Conservation (phyloP, 176 grass and related monocot genomes). For the Eleusine indica region DNA sequence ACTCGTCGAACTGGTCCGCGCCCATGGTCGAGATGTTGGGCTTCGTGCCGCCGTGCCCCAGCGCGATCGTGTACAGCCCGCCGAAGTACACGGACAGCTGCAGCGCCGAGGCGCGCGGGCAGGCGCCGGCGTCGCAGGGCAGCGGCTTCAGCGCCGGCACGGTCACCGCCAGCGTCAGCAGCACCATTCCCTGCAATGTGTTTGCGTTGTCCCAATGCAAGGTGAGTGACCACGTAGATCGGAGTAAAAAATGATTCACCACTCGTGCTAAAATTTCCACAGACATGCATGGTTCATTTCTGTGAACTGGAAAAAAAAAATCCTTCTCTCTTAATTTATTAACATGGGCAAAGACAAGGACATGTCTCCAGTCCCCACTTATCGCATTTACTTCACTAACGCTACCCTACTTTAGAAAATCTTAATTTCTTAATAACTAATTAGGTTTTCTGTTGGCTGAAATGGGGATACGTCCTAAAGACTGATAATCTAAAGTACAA, state of each 20-base stretch:
- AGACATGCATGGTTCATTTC: too few relatives aligned
- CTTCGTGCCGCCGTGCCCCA: conserved; percentile 82
- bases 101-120: conserved; percentile 49
- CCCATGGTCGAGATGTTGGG: conserved; percentile 93
- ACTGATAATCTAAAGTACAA: not conserved
- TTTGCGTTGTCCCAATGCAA: not conserved
- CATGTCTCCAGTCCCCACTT: not conserved
- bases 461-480: not conserved
- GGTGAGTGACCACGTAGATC: too few relatives aligned
- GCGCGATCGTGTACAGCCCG: conserved; percentile 73
- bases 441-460: not conserved
- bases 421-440: not conserved
- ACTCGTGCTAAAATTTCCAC: not conserved
- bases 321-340: too few relatives aligned
- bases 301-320: too few relatives aligned
- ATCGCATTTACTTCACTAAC: not conserved
- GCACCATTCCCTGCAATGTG: not conserved
- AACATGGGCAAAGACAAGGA: not conserved
- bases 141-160: conserved; percentile 54
- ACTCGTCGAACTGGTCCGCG: conserved; percentile 93
- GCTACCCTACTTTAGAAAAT: not conserved
- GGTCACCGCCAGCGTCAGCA: conserved; percentile 5
- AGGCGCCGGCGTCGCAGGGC: conserved; percentile 46
- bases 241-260: not conserved
- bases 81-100: conserved; percentile 74